Evolutionary conservation across 2,329 filamentous ascomycete species (phyloP), one percentile per base, ranked within the genome.

Genomic region (Ophiocordyceps polyrhachis-furcata): DNA sequence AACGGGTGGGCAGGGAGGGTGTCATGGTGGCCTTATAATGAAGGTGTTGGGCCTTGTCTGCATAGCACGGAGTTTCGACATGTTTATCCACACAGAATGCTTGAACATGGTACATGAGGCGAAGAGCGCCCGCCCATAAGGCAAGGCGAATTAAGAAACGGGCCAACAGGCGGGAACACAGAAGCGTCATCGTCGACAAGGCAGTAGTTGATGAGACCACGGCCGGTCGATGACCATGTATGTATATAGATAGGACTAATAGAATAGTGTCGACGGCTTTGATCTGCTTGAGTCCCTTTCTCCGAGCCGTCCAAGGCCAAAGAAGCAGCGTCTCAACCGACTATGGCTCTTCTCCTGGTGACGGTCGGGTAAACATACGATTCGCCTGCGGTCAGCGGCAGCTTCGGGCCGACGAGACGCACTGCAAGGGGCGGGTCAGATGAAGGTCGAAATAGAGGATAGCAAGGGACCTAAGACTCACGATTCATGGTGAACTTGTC

Each of bases 1-100:
- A 57, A 21, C 21, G 28, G 42, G 15, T 2, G 13, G n/a, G 31
- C 7, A 32, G 4, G 15, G 32, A 37, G n/a, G n/a, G 35, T 38
- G 17, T 38, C 20, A 38, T 38, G 19, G 35, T 20, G 35, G 35
- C 17, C 35, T 5, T 12, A 11, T 19, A 19, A 38, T 19, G n/a
- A 20, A 38, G 35, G 35, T 12, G 13, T 20, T 19, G 35, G 35
- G 35, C 35, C 35, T 38, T 12, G 35, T 38, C 11, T 19, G 35
- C 35, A 38, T 38, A 17, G 32, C 15, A 37, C 17, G 32, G 32
- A 37, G 32, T 37, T 17, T 37, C 5, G 17, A n/a, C n/a, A 37
- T 38, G 12, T 19, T 11, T 38, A 19, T 19, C 3, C 19, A 19
- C 9, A 38, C 35, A 38, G 35, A 38, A 19, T 38, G 35, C 11